Evolutionary conservation across 140 eudicot species (phyloP).

Genomic region (Ambrosia hybrid): DNA sequence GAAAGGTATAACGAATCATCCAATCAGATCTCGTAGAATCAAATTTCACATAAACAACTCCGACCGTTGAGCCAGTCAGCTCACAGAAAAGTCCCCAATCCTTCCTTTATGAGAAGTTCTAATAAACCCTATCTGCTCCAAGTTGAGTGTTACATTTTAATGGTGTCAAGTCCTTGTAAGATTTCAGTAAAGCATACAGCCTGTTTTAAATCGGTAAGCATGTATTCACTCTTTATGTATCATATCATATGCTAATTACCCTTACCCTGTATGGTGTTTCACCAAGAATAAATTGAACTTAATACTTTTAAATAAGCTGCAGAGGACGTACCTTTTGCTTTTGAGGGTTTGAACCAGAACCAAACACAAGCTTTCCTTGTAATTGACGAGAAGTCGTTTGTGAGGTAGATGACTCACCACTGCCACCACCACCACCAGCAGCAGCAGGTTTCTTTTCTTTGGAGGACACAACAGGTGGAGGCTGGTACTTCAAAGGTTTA

Average conservation of each 20-base stretch:
- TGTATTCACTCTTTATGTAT: too few species aligned
- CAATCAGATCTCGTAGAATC: neutral
- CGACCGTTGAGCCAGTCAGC: too few species aligned
- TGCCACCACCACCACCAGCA: slow-evolving; percentile 26
- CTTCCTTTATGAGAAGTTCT: too few species aligned
- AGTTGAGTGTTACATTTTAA: neutral
- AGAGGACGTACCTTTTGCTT: slow-evolving; percentile 55
- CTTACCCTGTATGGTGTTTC: neutral
- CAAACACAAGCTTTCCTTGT: slow-evolving; percentile 89
- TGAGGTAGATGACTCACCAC: slow-evolving; percentile 53
- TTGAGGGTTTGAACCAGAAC: slow-evolving; percentile 55
- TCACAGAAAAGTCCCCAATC: too few species aligned
- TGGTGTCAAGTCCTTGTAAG: neutral
- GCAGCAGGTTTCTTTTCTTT: slow-evolving; percentile 49
- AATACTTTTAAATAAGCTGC: neutral
- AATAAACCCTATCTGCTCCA: too few species aligned
- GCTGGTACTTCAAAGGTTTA: slow-evolving; percentile 56
- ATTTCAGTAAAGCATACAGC: neutral
- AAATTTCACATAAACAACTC: neutral
- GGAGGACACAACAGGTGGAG: slow-evolving; percentile 55
- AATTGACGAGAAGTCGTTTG: slow-evolving; percentile 56
- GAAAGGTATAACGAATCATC: neutral
- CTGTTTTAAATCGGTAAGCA: too few species aligned
- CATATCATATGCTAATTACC: neutral
- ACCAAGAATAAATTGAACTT: neutral